Conservation (phyloP, 345 rosid species). For the Aquilaria yunnanensis region DNA sequence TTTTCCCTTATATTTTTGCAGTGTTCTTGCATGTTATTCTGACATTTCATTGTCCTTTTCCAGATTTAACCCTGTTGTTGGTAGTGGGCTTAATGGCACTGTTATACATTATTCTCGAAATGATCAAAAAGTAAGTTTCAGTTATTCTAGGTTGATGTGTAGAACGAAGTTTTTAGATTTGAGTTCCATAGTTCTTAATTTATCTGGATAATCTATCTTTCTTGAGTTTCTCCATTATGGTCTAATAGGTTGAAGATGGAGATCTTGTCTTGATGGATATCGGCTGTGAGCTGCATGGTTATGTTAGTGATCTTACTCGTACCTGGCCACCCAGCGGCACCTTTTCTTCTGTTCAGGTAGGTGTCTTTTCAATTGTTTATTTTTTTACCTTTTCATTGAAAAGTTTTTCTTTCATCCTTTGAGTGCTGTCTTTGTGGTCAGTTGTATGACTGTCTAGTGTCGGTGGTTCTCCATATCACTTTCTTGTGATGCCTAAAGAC, state of each 20-base stretch:
- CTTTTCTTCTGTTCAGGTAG: slow-evolving; percentile 71
- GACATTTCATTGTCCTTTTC: slow-evolving; percentile 8
- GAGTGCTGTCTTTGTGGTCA: no score
- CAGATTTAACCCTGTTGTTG: slow-evolving; percentile 95
- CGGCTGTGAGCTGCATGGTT: slow-evolving; percentile 96
- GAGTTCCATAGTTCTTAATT: not conserved
- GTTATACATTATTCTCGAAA: slow-evolving; percentile 94
- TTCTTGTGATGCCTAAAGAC: not conserved
- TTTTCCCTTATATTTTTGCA: no score
- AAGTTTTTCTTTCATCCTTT: slow-evolving; percentile 1
- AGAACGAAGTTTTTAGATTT: not conserved
- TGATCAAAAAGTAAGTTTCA: slow-evolving; percentile 69
- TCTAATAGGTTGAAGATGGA: slow-evolving; percentile 65
- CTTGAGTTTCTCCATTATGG: not conserved
- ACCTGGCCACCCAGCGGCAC: slow-evolving; percentile 90
- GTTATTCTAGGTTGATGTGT: slow-evolving; percentile 6
- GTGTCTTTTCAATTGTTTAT: slow-evolving; percentile 6
- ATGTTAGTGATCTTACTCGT: slow-evolving; percentile 92
- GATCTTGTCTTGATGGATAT: slow-evolving; percentile 96
- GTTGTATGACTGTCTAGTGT: no score
- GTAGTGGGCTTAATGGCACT: slow-evolving; percentile 87
- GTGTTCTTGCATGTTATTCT: slow-evolving; percentile 1
- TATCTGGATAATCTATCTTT: not conserved
- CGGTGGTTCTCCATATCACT: not conserved
- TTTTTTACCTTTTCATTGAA: not conserved